Conservation (phyloP, 2,329 filamentous ascomycete species). For the Endoconidiophora laricicola region DNA sequence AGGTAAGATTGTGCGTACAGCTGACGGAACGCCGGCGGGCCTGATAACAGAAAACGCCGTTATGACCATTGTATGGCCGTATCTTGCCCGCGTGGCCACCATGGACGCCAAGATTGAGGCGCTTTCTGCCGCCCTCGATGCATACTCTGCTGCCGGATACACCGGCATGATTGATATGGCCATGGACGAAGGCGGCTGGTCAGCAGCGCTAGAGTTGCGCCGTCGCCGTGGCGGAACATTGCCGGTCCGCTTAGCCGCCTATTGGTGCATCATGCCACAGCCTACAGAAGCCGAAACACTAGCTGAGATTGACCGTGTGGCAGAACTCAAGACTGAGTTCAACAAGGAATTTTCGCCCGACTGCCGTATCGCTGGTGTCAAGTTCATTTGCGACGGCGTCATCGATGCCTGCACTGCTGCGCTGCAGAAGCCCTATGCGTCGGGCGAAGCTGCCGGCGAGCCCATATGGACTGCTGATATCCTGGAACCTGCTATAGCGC, state of each 20-base stretch:
- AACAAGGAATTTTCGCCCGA: constrained; percentile 22
- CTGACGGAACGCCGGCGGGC: constrained; percentile 30
- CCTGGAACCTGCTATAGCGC: constrained; percentile 35
- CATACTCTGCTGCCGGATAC: constrained; percentile 35
- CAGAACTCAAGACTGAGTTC: constrained; percentile 25
- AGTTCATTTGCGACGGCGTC: constrained; percentile 48
- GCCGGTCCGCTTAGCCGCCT: constrained; percentile 33
- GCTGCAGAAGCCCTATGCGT: constrained; percentile 40
- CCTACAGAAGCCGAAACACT: constrained; percentile 25
- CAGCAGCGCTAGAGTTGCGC: constrained; percentile 29
- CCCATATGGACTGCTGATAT: constrained; percentile 38
- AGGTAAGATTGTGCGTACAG: constrained; percentile 34
- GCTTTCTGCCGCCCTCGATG: constrained; percentile 30
- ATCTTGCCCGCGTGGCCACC: constrained; percentile 30
- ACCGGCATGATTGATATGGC: constrained; percentile 43
- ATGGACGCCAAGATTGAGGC: constrained; percentile 31
- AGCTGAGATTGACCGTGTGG: constrained; percentile 32
- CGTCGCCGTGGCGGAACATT: constrained; percentile 19
- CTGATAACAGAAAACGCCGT: constrained; percentile 36
- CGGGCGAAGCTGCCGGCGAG: constrained; percentile 26
- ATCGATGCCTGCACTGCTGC: constrained; percentile 49
- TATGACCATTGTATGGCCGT: constrained; percentile 37
- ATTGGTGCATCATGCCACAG: constrained; percentile 39
- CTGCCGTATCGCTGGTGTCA: constrained; percentile 41
- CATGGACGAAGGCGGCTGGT: constrained; percentile 42